These are phyloP conservation scores for Xylaria multiplex DNA, from an alignment of 2,329 filamentous ascomycete species.

Conservation along the genomic window DNA sequence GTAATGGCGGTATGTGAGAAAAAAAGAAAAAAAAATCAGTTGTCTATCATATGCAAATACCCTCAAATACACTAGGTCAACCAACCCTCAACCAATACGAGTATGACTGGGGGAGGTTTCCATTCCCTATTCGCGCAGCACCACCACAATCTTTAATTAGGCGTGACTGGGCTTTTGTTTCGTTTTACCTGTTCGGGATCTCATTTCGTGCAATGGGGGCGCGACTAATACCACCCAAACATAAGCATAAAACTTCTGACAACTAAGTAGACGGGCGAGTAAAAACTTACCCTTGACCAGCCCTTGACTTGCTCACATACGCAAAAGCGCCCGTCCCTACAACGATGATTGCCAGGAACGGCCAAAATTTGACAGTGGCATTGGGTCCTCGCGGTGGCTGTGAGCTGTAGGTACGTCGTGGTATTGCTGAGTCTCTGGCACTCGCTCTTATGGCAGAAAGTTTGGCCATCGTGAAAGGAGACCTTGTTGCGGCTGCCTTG, in stretches of 20 bases:
- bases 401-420: constrained; percentile 54
- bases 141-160: not conserved
- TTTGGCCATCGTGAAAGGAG: constrained; percentile 3
- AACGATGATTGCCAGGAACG: constrained; percentile 62
- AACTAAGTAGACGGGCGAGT: not conserved
- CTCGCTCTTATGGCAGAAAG: constrained; percentile 17
- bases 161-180: not conserved
- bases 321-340: constrained; percentile 61
- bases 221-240: constrained; percentile 26
- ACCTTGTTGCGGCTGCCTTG: constrained; percentile 1
- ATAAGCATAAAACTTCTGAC: constrained; percentile 19
- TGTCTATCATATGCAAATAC: too few relatives aligned
- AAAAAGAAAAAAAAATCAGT: too few relatives aligned
- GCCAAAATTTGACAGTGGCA: constrained; percentile 65
- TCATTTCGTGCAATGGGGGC: constrained; percentile 37
- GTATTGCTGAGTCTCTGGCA: not conserved
- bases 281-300: constrained; percentile 58
- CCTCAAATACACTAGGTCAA: not conserved
- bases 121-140: too few relatives aligned
- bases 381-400: constrained; percentile 50
- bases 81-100: not conserved
- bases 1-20: too few relatives aligned
- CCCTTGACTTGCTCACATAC: constrained; percentile 60
- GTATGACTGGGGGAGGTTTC: not conserved
- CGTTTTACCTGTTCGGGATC: constrained; percentile 33